phyloP scores from a whole-genome alignment of 108 stramenopile species.

The Conticribra guillardii region DNA sequence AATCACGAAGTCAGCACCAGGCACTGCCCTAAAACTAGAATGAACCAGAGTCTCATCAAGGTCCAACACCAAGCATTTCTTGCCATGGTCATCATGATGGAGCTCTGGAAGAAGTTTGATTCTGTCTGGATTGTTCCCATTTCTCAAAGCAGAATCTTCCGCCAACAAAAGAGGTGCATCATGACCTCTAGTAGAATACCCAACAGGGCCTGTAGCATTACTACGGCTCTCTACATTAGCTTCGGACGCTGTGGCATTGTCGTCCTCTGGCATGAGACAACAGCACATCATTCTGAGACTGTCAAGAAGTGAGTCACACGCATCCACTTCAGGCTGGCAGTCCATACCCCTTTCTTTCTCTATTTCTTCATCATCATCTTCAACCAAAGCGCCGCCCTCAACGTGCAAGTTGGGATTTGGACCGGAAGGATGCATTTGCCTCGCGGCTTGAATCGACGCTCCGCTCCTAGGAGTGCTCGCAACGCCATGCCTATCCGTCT shows the following conservation, averaged over 20 bases:
- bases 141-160: constrained; percentile 47
- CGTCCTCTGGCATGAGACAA: constrained; percentile 70
- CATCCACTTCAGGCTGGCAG: constrained; percentile 54
- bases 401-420: constrained; percentile 65
- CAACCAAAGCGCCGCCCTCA: constrained; percentile 24
- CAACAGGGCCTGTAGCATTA: constrained; percentile 19
- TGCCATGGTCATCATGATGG: constrained; percentile 76
- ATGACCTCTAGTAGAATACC: constrained; percentile 50
- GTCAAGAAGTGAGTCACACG: constrained; percentile 78
- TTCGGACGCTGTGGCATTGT: constrained; percentile 8
- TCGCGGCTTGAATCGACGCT: constrained; percentile 58
- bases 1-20: constrained; percentile 97
- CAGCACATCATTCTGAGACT: constrained; percentile 88
- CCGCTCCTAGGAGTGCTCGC: constrained; percentile 76
- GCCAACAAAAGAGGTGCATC: constrained; percentile 41
- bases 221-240: constrained; percentile 7
- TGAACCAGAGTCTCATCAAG: constrained; percentile 99
- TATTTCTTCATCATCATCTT: constrained; percentile 24
- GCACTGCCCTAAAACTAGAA: constrained; percentile 95
- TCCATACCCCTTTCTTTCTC: constrained; percentile 49
- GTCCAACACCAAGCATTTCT: constrained; percentile 96
- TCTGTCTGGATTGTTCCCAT: constrained; percentile 43
- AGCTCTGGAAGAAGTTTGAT: constrained; percentile 61
- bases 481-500: constrained; percentile 83
- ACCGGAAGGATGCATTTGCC: constrained; percentile 60